Evolutionary conservation across 2,329 filamentous ascomycete species (phyloP).

Genomic region (Arthrinium phaeospermum): DNA sequence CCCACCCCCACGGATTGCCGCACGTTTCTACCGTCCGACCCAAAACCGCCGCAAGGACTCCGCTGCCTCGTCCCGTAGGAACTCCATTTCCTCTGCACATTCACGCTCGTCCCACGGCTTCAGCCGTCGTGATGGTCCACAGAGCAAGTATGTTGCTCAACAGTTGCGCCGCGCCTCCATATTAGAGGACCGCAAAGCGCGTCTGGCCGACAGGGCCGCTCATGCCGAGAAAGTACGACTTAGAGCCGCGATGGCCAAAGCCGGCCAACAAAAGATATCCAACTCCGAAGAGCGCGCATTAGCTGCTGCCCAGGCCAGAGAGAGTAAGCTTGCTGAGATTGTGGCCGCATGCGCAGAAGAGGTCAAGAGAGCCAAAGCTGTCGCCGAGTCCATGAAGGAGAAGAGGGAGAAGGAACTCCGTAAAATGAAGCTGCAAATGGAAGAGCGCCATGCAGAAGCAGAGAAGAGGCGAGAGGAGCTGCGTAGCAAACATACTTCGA

Average conservation of each 20-base stretch:
- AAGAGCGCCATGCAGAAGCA: slow-evolving; percentile 79
- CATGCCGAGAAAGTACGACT: slow-evolving; percentile 85
- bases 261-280: slow-evolving; percentile 66
- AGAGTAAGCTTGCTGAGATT: slow-evolving; percentile 82
- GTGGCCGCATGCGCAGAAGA: slow-evolving; percentile 83
- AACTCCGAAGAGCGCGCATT: slow-evolving; percentile 78
- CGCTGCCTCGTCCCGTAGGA: slow-evolving; percentile 78
- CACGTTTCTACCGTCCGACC: slow-evolving; percentile 74
- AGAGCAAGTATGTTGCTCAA: slow-evolving; percentile 80
- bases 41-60: slow-evolving; percentile 75
- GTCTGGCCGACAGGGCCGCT: slow-evolving; percentile 78
- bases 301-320: slow-evolving; percentile 77
- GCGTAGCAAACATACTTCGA: slow-evolving; percentile 58
- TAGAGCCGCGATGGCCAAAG: slow-evolving; percentile 75
- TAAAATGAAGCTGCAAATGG: slow-evolving; percentile 75
- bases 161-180: slow-evolving; percentile 81
- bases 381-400: slow-evolving; percentile 83
- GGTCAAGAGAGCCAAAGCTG: slow-evolving; percentile 79
- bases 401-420: slow-evolving; percentile 76
- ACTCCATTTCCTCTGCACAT: slow-evolving; percentile 78
- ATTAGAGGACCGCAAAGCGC: slow-evolving; percentile 79
- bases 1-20: slow-evolving; percentile 78
- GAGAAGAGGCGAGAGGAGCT: slow-evolving; percentile 73
- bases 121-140: slow-evolving; percentile 58
- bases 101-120: slow-evolving; percentile 71